Evolutionary conservation across 2,329 filamentous ascomycete genomes (phyloP).

Genomic region (Neonectria sp.): DNA sequence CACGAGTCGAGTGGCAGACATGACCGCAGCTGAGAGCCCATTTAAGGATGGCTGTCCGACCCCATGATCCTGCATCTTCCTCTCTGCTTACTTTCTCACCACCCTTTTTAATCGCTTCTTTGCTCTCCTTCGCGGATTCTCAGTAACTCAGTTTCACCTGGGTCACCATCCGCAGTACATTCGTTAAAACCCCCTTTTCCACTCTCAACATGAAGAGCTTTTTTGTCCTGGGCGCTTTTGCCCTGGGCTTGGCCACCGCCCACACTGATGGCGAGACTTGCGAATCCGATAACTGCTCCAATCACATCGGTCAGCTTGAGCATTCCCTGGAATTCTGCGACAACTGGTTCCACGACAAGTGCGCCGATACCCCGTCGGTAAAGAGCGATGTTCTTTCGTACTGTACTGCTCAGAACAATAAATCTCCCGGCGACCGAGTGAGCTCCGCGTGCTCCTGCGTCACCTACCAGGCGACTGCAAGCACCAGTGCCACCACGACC

Average conservation of each 20-base stretch:
- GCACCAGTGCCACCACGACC: slow-evolving; percentile 21
- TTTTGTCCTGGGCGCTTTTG: slow-evolving; percentile 51
- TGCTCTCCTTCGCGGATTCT: slow-evolving; percentile 36
- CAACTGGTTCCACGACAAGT: slow-evolving; percentile 31
- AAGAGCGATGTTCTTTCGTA: slow-evolving; percentile 49
- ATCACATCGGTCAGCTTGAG: too few relatives aligned
- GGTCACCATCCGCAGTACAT: slow-evolving; percentile 45
- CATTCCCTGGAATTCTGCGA: not conserved
- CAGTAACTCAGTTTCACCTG: slow-evolving; percentile 39
- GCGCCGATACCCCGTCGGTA: slow-evolving; percentile 37
- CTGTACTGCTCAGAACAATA: slow-evolving; percentile 42
- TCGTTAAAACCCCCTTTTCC: slow-evolving; percentile 46
- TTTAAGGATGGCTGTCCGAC: slow-evolving; percentile 42
- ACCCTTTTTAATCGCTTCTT: slow-evolving; percentile 37
- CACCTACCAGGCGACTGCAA: slow-evolving; percentile 49
- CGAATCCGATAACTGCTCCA: slow-evolving; percentile 53
- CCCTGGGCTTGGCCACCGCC: slow-evolving; percentile 48
- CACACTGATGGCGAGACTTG: slow-evolving; percentile 44
- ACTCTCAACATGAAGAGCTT: slow-evolving; percentile 53
- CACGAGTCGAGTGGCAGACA: slow-evolving; percentile 13
- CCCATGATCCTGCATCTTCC: slow-evolving; percentile 1
- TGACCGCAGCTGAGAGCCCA: slow-evolving; percentile 27
- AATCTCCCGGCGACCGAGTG: slow-evolving; percentile 27
- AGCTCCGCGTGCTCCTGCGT: slow-evolving; percentile 57
- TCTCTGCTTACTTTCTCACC: slow-evolving; percentile 31